These are phyloP conservation scores for Lyophyllum semitale DNA, from an alignment of 768 basidiomycete genomes.

Conservation along the genomic window DNA sequence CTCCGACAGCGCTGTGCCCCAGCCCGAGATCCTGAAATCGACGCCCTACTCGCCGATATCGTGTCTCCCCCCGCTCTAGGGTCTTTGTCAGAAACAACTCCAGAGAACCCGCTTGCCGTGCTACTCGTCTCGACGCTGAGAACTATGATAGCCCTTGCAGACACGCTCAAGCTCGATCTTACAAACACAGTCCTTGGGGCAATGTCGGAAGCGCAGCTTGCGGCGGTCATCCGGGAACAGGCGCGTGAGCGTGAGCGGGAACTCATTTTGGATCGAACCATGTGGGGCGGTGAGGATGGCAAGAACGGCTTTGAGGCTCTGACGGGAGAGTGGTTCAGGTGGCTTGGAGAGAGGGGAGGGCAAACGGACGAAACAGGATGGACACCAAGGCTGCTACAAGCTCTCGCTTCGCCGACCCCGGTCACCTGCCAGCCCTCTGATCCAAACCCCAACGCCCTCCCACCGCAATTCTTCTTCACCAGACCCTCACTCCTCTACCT, in stretches of 20 bases:
- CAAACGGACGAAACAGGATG: slow-evolving; percentile 30
- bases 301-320: slow-evolving; percentile 29
- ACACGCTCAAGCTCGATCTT: slow-evolving; percentile 71
- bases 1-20: slow-evolving; percentile 70
- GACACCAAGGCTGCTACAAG: slow-evolving; percentile 49
- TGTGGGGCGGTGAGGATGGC: slow-evolving; percentile 33
- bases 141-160: slow-evolving; percentile 50
- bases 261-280: slow-evolving; percentile 54
- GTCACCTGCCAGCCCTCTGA: slow-evolving; percentile 36
- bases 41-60: slow-evolving; percentile 36
- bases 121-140: slow-evolving; percentile 50
- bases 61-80: slow-evolving; percentile 14
- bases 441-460: slow-evolving; percentile 46
- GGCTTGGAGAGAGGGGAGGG: neutral
- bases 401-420: slow-evolving; percentile 39
- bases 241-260: slow-evolving; percentile 58
- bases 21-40: slow-evolving; percentile 56
- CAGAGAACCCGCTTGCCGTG: slow-evolving; percentile 37
- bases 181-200: slow-evolving; percentile 63
- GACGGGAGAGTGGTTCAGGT: slow-evolving; percentile 5
- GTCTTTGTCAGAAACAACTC: slow-evolving; percentile 20
- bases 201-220: slow-evolving; percentile 66
- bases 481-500: slow-evolving; percentile 52
- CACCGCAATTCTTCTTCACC: slow-evolving; percentile 68
- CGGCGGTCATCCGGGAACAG: slow-evolving; percentile 47